Conservation (phyloP, 805 yeast genomes). For the Candida orba region DNA sequence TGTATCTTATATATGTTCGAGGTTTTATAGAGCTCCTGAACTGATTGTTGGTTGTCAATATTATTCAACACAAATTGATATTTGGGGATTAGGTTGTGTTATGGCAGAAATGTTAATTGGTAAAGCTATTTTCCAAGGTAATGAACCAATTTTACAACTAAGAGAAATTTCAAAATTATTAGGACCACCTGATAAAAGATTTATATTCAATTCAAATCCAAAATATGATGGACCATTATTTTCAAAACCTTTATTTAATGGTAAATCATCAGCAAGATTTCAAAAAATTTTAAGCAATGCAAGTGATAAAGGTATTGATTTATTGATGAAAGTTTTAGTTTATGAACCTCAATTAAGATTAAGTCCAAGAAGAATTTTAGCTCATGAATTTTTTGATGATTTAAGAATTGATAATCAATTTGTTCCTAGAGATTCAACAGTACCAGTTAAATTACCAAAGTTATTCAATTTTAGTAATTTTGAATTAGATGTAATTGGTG, state of each 20-base stretch:
- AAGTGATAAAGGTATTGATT: constrained; percentile 79
- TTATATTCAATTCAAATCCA: constrained; percentile 68
- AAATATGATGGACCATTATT: constrained; percentile 69
- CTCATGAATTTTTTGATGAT: constrained; percentile 87
- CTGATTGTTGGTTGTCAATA: constrained; percentile 83
- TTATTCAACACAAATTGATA: constrained; percentile 86
- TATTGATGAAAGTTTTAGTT: constrained; percentile 72
- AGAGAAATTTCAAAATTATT: constrained; percentile 83
- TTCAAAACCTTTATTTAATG: constrained; percentile 54
- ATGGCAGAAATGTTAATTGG: constrained; percentile 91
- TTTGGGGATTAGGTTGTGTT: constrained; percentile 98
- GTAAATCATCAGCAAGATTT: constrained; percentile 49
- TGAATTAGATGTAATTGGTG: constrained; percentile 47
- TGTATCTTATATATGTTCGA: constrained; percentile 90
- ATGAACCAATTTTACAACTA: constrained; percentile 78
- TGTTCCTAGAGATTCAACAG: constrained; percentile 50
- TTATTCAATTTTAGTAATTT: constrained; percentile 67
- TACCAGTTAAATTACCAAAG: constrained; percentile 35
- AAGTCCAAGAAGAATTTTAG: constrained; percentile 72
- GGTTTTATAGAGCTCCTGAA: constrained; percentile 96
- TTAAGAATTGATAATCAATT: constrained; percentile 49
- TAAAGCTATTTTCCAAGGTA: constrained; percentile 92
- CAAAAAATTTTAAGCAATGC: constrained; percentile 68
- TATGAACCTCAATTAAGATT: constrained; percentile 85
- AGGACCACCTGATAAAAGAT: constrained; percentile 79